Conservation (phyloP, 202 grass and related monocot genomes). For the Tripidium arundinaceum region DNA sequence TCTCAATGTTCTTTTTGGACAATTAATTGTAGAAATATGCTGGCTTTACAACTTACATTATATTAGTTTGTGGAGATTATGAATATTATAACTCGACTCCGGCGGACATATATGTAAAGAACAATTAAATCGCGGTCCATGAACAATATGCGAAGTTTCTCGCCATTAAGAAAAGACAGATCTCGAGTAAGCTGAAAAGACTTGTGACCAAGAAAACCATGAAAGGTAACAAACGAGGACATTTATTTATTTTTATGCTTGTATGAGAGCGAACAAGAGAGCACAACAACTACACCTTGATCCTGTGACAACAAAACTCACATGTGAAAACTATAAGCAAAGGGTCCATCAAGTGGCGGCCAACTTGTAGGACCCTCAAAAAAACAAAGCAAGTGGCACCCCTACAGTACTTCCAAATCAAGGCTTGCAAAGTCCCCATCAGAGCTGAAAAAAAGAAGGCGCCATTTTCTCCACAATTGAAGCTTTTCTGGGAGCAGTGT, state of each 20-base stretch:
- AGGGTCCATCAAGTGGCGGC: conserved; percentile 32
- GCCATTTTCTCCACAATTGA: conserved; percentile 68
- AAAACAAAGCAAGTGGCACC: conserved; percentile 28
- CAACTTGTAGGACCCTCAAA: conserved; percentile 43
- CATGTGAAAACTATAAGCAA: conserved; percentile 44
- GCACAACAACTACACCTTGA: conserved; percentile 46
- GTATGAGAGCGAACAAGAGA: conserved; percentile 41
- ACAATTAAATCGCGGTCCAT: not conserved
- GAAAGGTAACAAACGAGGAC: conserved; percentile 30
- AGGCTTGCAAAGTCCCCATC: conserved; percentile 48
- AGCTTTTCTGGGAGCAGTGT: conserved; percentile 46
- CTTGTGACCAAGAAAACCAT: conserved; percentile 31
- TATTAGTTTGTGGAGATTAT: conserved; percentile 12
- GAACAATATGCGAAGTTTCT: not conserved
- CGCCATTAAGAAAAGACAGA: conserved; percentile 13
- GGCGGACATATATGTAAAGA: not conserved
- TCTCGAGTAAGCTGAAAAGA: conserved; percentile 35
- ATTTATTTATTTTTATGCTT: conserved; percentile 67
- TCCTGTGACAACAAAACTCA: conserved; percentile 45
- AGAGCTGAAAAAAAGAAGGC: conserved; percentile 56
- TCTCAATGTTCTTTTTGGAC: not conserved
- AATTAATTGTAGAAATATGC: not conserved
- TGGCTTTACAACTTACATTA: not conserved
- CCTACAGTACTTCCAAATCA: conserved; percentile 54
- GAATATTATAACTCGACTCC: not conserved